Conservation (phyloP, 305 asterid genomes). For the Fraxinus floribunda region DNA sequence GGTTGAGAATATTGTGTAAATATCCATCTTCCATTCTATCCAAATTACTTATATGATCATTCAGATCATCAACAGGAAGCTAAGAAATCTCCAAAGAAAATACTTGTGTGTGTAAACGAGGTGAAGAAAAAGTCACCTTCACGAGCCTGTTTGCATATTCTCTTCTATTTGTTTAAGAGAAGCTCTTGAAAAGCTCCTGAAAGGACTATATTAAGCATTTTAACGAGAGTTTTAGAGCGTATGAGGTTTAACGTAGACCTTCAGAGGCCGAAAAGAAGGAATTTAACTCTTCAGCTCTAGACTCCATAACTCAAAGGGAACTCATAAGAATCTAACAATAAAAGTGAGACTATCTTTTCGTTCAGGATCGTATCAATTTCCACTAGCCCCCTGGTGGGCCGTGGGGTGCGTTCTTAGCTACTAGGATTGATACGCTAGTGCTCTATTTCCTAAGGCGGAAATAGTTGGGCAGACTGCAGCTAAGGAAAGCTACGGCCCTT, state of each 20-base stretch:
- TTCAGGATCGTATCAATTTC: background rate
- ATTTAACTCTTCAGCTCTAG: background rate
- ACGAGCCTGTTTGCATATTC: background rate
- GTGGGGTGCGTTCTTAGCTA: background rate
- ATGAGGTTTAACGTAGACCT: background rate
- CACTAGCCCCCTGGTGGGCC: background rate
- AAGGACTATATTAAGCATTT: background rate
- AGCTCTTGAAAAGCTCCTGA: background rate
- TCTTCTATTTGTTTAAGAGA: background rate
- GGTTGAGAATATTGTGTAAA: background rate
- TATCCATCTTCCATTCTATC: background rate
- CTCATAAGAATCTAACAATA: background rate
- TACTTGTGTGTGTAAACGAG: background rate
- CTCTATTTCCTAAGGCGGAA: background rate
- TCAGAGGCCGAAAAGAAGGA: background rate
- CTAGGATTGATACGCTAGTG: no score
- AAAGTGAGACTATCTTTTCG: background rate
- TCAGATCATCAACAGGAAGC: background rate
- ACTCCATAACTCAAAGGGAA: background rate
- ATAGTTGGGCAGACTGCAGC: no score
- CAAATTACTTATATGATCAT: background rate
- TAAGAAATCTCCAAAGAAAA: background rate
- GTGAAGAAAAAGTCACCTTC: no score
- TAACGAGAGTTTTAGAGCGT: background rate
- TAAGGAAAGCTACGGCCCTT: background rate